Conservation (phyloP, 305 asterid genomes). For the Solanum chacoense region DNA sequence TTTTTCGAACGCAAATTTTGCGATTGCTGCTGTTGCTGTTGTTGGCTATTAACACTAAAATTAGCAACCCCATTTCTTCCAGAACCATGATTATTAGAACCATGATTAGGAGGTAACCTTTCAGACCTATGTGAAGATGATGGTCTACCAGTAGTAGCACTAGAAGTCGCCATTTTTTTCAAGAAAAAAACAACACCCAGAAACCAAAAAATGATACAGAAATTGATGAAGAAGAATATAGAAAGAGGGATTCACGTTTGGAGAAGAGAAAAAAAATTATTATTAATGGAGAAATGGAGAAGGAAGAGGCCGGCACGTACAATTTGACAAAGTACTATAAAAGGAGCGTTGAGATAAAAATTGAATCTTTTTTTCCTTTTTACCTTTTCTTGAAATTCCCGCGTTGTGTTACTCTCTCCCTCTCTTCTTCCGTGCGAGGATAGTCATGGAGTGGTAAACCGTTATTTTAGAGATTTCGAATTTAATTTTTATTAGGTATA, state of each 20-base stretch:
- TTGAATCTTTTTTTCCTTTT: not conserved
- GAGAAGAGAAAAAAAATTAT: not conserved
- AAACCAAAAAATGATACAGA: not conserved
- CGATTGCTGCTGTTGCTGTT: not conserved
- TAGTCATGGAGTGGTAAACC: fast-evolving
- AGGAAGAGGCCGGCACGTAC: constrained; percentile 24
- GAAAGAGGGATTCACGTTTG: not conserved
- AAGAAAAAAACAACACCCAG: not conserved
- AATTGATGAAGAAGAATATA: not conserved
- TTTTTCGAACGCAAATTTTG: constrained; percentile 8
- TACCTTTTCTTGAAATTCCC: not conserved
- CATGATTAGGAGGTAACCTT: constrained; percentile 15
- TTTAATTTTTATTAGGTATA: fast-evolving
- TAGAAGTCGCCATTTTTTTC: constrained; percentile 2
- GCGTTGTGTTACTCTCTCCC: not conserved
- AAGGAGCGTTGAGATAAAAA: not conserved
- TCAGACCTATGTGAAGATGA: constrained; percentile 16
- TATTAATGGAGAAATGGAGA: not conserved
- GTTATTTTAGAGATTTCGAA: fast-evolving
- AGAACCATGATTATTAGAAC: not conserved
- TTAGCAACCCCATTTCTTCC: not conserved
- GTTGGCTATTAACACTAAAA: not conserved
- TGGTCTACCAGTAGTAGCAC: constrained; percentile 4
- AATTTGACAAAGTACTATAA: not conserved
- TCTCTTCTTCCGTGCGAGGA: fast-evolving